Evolutionary conservation across 1,284 basidiomycete species (phyloP), one percentile per base, ranked within the genome.

Genomic region (Fistulina hepatica): DNA sequence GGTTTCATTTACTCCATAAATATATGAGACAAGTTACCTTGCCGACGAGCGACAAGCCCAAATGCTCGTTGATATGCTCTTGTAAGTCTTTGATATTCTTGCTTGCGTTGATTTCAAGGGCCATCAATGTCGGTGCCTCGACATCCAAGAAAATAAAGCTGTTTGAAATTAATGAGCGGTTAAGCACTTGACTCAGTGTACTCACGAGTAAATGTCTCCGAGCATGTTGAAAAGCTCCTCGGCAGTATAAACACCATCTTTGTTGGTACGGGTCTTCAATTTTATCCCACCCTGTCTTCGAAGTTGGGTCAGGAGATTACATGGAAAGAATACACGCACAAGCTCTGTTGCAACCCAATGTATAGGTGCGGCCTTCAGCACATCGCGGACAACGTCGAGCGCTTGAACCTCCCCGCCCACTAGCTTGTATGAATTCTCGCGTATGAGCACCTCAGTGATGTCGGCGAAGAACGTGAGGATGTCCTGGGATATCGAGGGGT

Each of bases 101-200:
- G 40, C 66, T 66, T 8, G 73, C 73, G 41, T 64, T 69, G 31
- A 63, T 54, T 46, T 70, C 64, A 21, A 75, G 51, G 11, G 67
- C 62, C 65, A 77, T 69, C 31, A 73, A 56, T 44, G 73, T 71
- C 2, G 67, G 61, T 3, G 67, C 49, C 39, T 81, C 79, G 26
- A 73, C 59, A 40, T 84, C 73, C n/a, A 84, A 65, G 71, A 83
- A 86, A 42, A 85, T 59, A 51, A 70, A 80, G 21, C 80, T 83
- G 44, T 6, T 8, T 37, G 24, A 17, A 57, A n/a, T n/a, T n/a
- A n/a, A n/a, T n/a, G n/a, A n/a, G n/a, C n/a, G n/a, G n/a, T n/a
- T n/a, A n/a, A n/a, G n/a, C n/a, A n/a, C n/a, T n/a, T n/a, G n/a
- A n/a, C n/a, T n/a, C n/a, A n/a, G n/a, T n/a, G n/a, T n/a, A n/a